Conservation (phyloP, 805 yeast genomes). For the Huiozyma naganishii region DNA sequence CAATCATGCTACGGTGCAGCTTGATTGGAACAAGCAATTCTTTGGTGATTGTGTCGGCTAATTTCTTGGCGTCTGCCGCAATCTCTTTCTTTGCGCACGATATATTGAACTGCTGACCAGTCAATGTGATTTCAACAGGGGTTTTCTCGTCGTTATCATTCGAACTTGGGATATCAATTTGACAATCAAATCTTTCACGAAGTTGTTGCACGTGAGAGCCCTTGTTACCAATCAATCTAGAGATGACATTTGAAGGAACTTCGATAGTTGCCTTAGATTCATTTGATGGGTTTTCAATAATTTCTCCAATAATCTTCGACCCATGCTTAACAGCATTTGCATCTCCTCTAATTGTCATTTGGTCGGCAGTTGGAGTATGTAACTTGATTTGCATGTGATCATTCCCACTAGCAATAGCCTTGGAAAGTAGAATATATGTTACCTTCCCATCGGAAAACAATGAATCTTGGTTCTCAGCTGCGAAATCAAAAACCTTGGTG, state of each 20-base stretch:
- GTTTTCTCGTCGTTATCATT: slow-evolving; percentile 28
- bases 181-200: slow-evolving; percentile 64
- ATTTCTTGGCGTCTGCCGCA: slow-evolving; percentile 47
- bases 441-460: slow-evolving; percentile 10
- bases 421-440: slow-evolving; percentile 19
- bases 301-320: slow-evolving; percentile 29
- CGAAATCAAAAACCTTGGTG: slow-evolving; percentile 40
- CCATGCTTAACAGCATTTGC: slow-evolving; percentile 42
- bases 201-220: slow-evolving; percentile 65
- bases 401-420: slow-evolving; percentile 28
- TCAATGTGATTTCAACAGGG: slow-evolving; percentile 43
- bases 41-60: slow-evolving; percentile 71
- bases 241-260: slow-evolving; percentile 57
- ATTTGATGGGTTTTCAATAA: slow-evolving; percentile 19
- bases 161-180: slow-evolving; percentile 56
- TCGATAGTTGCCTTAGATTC: slow-evolving; percentile 33
- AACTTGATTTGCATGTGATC: slow-evolving; percentile 39
- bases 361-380: slow-evolving; percentile 38
- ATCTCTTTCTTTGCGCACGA: slow-evolving; percentile 59
- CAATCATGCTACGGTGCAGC: slow-evolving; percentile 74
- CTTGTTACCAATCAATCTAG: slow-evolving; percentile 81
- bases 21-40: slow-evolving; percentile 62
- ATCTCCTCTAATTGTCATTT: slow-evolving; percentile 61
- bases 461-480: slow-evolving; percentile 44
- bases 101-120: slow-evolving; percentile 72